Conservation (phyloP, 2,329 filamentous ascomycete genomes). For the Ophiocordyceps camponoti-leonardi region DNA sequence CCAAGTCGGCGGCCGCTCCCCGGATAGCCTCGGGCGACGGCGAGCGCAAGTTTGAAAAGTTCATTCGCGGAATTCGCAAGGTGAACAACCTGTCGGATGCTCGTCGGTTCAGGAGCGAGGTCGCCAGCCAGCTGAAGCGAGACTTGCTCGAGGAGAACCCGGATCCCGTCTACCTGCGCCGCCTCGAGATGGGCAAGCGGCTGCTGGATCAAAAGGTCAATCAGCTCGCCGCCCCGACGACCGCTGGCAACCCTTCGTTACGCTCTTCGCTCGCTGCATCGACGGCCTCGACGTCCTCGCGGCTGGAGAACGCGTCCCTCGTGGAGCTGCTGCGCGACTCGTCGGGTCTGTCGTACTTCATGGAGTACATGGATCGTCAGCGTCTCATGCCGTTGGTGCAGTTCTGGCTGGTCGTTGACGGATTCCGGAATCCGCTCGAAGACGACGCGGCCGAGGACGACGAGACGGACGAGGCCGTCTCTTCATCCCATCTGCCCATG, state of each 20-base stretch:
- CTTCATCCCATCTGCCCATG: constrained; percentile 40
- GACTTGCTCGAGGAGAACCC: constrained; percentile 64
- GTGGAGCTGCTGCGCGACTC: constrained; percentile 79
- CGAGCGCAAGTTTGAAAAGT: constrained; percentile 86
- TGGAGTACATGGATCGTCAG: constrained; percentile 98
- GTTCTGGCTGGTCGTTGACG: constrained; percentile 97
- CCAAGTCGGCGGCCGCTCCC: constrained; percentile 54
- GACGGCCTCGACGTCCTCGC: constrained; percentile 31
- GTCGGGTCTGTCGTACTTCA: constrained; percentile 89
- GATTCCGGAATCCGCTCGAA: constrained; percentile 85
- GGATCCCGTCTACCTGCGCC: constrained; percentile 72
- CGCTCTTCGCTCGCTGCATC: constrained; percentile 8
- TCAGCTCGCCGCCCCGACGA: constrained; percentile 43
- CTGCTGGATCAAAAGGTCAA: constrained; percentile 81
- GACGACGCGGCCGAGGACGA: constrained; percentile 51
- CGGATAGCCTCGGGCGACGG: constrained; percentile 67
- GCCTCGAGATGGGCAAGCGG: constrained; percentile 80
- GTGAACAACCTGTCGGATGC: constrained; percentile 87
- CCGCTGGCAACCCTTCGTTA: constrained; percentile 32
- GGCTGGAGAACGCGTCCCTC: constrained; percentile 57
- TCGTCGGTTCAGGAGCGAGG: constrained; percentile 76
- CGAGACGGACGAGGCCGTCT: constrained; percentile 24
- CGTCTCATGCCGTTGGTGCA: constrained; percentile 78
- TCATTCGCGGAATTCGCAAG: constrained; percentile 75
- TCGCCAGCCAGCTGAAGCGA: constrained; percentile 78